A percentile compares a stretch with the other conserved stretches of the same genome.
Evolutionary conservation across 441 rosid species (phyloP).

Genomic region (Kokia cookei): DNA sequence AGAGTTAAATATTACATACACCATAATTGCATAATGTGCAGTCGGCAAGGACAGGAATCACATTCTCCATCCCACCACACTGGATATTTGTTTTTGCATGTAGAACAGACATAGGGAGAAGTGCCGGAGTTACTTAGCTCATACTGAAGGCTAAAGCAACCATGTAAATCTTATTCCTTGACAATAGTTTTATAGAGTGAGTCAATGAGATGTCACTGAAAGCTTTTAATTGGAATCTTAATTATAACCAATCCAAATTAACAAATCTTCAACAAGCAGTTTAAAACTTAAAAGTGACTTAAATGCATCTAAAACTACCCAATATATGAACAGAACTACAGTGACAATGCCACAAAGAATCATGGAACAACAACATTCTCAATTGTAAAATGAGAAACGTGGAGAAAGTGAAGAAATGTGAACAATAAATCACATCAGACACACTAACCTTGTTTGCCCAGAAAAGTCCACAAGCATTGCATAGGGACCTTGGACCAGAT

Average conservation of each 20-base stretch:
- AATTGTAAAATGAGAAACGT: neutral
- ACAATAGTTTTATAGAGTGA: neutral
- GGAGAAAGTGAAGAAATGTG: neutral
- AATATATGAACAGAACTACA: neutral
- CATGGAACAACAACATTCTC: neutral
- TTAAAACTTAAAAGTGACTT: neutral
- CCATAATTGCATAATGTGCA: neutral
- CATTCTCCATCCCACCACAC: neutral
- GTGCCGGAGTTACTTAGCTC: neutral
- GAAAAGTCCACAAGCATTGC: conserved; percentile 98
- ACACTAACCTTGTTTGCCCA: conserved; percentile 89
- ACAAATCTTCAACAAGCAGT: neutral
- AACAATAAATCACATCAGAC: neutral
- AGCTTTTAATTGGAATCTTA: neutral
- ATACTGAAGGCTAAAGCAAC: neutral
- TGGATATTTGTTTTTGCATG: neutral
- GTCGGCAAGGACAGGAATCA: neutral
- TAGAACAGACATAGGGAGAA: neutral
- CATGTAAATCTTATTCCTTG: neutral
- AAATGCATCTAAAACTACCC: neutral
- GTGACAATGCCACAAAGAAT: neutral
- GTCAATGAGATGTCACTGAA: neutral
- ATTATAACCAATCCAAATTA: no score
- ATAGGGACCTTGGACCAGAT: conserved; percentile 89
- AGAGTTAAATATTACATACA: neutral